Evolutionary conservation across 140 eudicot genomes (phyloP).

Genomic region (Cichorium intybus): DNA sequence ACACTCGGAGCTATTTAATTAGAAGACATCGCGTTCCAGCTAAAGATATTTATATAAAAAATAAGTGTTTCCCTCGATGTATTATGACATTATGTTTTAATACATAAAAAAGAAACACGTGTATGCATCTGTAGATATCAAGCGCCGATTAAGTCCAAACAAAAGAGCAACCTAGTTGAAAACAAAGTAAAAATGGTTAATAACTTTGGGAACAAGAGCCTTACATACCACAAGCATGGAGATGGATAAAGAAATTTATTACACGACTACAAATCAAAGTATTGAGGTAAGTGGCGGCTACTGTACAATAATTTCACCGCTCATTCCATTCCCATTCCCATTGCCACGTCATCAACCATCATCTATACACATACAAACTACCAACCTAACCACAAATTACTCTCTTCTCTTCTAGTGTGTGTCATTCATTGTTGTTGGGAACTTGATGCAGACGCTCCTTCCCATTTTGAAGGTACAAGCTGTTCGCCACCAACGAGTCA

Average conservation of each 20-base stretch:
- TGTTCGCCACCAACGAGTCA: conserved; percentile 86
- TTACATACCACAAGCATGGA: not conserved
- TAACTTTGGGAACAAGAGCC: not conserved
- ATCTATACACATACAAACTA: conserved; percentile 26
- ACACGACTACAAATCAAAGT: conserved; percentile 13
- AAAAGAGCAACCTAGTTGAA: not conserved
- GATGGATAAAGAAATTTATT: conserved; percentile 19
- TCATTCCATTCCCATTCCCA: conserved; percentile 50
- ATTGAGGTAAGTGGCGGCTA: conserved; percentile 66
- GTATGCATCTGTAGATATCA: no score
- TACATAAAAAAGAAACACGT: no score
- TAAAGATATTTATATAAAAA: no score
- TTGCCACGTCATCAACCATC: conserved; percentile 16
- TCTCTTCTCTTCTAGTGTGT: not conserved
- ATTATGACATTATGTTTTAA: no score
- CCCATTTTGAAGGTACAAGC: conserved; percentile 70
- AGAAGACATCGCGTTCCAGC: no score
- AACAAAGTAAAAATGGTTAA: not conserved
- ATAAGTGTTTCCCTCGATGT: no score
- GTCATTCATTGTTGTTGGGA: conserved; percentile 38
- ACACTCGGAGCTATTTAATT: no score
- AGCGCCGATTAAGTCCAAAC: no score
- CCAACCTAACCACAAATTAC: conserved; percentile 7
- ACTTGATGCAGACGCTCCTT: conserved; percentile 40
- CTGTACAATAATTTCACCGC: conserved; percentile 69